Conservation (phyloP, 2,329 filamentous ascomycete genomes). For the Chalaropsis thielavioides region DNA sequence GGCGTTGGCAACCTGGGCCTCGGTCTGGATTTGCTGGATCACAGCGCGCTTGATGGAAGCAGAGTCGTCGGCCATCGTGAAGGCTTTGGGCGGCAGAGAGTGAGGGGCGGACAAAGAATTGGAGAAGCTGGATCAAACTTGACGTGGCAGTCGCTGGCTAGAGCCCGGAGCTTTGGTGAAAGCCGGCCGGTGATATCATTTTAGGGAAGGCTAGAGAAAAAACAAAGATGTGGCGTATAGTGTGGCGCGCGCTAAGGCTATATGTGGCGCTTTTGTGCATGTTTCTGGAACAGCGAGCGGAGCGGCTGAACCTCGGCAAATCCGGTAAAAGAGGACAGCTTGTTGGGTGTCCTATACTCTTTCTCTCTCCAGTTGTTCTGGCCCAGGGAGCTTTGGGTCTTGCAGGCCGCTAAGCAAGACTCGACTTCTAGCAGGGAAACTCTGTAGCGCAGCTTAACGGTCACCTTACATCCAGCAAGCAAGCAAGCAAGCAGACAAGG, state of each 20-base stretch:
- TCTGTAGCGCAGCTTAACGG: neutral
- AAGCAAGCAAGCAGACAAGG: neutral
- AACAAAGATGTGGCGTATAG: neutral
- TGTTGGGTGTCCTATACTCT: slow-evolving; percentile 10
- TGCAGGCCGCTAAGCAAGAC: neutral
- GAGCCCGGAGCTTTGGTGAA: neutral
- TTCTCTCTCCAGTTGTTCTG: neutral
- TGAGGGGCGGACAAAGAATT: neutral
- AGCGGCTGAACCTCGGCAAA: slow-evolving; percentile 11
- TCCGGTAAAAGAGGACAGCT: slow-evolving; percentile 14
- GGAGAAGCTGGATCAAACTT: neutral
- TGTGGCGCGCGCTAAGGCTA: neutral
- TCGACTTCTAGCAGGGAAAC: neutral
- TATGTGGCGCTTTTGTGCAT: slow-evolving; percentile 6
- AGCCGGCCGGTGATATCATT: neutral
- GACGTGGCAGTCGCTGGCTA: neutral
- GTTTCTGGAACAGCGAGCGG: neutral
- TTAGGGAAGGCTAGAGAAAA: slow-evolving; percentile 4
- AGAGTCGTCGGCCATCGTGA: slow-evolving; percentile 29
- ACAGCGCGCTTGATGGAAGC: slow-evolving; percentile 45
- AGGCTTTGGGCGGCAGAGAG: neutral
- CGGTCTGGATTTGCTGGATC: slow-evolving; percentile 48
- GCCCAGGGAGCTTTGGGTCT: neutral
- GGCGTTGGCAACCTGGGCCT: slow-evolving; percentile 53
- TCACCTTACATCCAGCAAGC: neutral